These are phyloP conservation scores for Hibiscus trionum DNA, from an alignment of 345 rosid genomes.

Conservation along the genomic window DNA sequence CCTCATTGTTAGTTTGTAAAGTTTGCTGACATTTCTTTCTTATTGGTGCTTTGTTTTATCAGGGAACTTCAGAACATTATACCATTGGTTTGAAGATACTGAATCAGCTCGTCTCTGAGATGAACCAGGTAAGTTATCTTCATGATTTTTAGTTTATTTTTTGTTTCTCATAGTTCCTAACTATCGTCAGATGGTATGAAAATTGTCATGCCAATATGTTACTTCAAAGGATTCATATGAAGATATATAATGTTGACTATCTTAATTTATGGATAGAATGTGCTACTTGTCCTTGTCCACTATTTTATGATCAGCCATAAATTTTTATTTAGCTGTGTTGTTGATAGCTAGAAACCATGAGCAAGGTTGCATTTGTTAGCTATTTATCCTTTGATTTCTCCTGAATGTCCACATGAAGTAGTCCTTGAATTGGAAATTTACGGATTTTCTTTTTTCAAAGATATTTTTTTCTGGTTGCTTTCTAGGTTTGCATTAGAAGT, in stretches of 20 bases:
- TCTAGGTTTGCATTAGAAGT: neutral
- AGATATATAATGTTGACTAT: neutral
- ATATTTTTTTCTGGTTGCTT: neutral
- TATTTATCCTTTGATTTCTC: neutral
- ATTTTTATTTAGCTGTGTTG: neutral
- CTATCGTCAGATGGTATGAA: neutral
- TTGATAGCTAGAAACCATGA: neutral
- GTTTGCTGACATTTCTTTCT: constrained; percentile 15
- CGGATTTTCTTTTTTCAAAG: neutral
- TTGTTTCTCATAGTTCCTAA: neutral
- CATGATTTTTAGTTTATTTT: neutral
- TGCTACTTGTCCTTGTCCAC: neutral
- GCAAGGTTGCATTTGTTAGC: neutral
- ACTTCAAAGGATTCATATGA: neutral
- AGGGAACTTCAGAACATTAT: constrained; percentile 85
- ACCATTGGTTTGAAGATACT: constrained; percentile 91
- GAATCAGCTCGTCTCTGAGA: constrained; percentile 95
- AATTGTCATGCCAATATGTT: neutral
- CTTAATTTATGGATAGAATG: neutral
- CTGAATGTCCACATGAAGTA: neutral
- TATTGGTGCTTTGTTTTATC: constrained; percentile 16
- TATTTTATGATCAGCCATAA: neutral
- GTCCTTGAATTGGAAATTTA: neutral
- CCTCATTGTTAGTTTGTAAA: neutral
- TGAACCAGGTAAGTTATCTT: constrained; percentile 77